phyloP scores from a whole-genome alignment of 202 grass and related monocot species.

The Brachypodium distachyon region DNA sequence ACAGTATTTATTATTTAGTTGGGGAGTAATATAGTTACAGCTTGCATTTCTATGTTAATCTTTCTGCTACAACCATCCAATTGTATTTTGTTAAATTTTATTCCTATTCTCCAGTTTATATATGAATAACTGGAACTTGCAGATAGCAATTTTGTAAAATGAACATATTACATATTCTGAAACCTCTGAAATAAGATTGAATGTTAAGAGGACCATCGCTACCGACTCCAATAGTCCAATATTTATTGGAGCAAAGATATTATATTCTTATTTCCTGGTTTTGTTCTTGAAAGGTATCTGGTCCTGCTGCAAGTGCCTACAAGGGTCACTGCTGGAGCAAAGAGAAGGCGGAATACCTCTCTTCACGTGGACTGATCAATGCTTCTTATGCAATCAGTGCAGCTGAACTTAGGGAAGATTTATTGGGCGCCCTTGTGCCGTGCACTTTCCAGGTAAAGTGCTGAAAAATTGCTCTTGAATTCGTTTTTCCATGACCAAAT shows the following conservation, averaged over 20 bases:
- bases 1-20: not conserved
- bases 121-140: not conserved
- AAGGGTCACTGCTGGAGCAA: slow-evolving; percentile 58
- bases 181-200: not conserved
- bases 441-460: slow-evolving; percentile 59
- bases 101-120: not conserved
- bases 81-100: not conserved
- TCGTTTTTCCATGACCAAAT: not conserved
- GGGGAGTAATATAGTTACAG: not conserved
- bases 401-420: slow-evolving; percentile 49
- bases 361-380: slow-evolving; percentile 50
- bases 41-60: not conserved
- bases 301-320: slow-evolving; percentile 79
- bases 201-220: not conserved
- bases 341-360: slow-evolving; percentile 70
- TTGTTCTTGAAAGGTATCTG: slow-evolving; percentile 51
- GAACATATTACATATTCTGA: not conserved
- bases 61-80: slow-evolving; percentile 1
- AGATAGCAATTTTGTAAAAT: not conserved
- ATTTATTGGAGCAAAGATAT: not conserved
- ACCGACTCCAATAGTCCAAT: not conserved
- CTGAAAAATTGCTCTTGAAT: not conserved
- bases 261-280: not conserved
- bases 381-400: slow-evolving; percentile 57
- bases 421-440: slow-evolving; percentile 47